Evolutionary conservation across 1,284 basidiomycete species (phyloP).

Genomic region (Coniophora puteana): DNA sequence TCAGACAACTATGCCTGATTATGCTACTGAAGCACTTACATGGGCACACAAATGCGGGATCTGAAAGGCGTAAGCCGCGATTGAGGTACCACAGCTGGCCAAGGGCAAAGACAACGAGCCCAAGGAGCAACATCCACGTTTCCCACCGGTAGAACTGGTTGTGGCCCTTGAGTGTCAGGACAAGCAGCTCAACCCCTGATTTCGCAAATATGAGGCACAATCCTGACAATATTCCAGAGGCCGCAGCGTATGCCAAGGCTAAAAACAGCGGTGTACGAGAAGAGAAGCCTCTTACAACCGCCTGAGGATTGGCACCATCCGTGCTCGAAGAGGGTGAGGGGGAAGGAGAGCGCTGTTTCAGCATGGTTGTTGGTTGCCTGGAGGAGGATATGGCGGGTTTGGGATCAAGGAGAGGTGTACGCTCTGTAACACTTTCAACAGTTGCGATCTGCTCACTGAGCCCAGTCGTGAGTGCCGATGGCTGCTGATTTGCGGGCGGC

Average conservation of each 20-base stretch:
- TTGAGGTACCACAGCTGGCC: conserved; percentile 92
- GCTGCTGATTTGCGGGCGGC: conserved; percentile 26
- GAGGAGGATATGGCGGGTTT: conserved; percentile 29
- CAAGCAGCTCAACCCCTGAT: conserved; percentile 86
- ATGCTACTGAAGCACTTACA: conserved; percentile 42
- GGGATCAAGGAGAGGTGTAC: conserved; percentile 55
- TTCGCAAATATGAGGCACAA: conserved; percentile 95
- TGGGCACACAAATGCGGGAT: conserved; percentile 90
- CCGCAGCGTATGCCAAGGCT: conserved; percentile 86
- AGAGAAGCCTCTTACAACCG: conserved; percentile 27
- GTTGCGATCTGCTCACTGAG: conserved; percentile 28
- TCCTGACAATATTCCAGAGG: conserved; percentile 89
- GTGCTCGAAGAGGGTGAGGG: conserved; percentile 12
- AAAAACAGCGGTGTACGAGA: conserved; percentile 67
- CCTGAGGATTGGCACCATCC: conserved; percentile 13
- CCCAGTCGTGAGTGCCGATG: conserved; percentile 32
- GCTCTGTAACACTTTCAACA: conserved; percentile 41
- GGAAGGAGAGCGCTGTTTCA: conserved; percentile 20
- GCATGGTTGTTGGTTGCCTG: conserved; percentile 16
- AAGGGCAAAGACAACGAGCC: conserved; percentile 69
- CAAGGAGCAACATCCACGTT: conserved; percentile 74
- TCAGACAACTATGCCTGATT: conserved; percentile 1
- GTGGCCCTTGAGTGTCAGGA: conserved; percentile 74
- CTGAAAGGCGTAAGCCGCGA: conserved; percentile 79
- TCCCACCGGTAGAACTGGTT: conserved; percentile 91